A percentile compares a stretch with the other conserved stretches of the same genome.
Conservation (phyloP, 2,329 filamentous ascomycete species). For the Fusarium succisae region DNA sequence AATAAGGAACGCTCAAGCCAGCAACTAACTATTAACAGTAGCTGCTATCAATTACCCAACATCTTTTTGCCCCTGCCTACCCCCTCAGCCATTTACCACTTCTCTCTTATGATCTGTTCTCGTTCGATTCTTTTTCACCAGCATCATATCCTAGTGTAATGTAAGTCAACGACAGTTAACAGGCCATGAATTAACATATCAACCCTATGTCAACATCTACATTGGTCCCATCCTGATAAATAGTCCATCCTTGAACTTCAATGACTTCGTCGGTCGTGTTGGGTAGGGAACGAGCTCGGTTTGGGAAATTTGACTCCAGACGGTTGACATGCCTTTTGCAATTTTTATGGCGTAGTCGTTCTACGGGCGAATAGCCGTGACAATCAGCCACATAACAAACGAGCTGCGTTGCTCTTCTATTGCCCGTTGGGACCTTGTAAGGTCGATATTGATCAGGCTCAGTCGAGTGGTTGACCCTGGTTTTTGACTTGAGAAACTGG, state of each 20-base stretch:
- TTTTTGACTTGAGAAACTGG: neutral
- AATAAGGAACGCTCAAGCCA: neutral
- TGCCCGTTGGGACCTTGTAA: neutral
- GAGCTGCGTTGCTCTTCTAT: neutral
- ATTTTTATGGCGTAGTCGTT: neutral
- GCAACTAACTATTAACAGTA: neutral
- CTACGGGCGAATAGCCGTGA: neutral
- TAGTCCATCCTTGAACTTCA: neutral
- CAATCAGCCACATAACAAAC: neutral
- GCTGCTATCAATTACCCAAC: neutral
- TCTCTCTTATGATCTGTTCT: neutral
- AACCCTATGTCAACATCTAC: neutral
- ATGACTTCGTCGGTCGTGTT: neutral
- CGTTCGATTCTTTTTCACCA: neutral
- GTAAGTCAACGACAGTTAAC: neutral
- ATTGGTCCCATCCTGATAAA: neutral
- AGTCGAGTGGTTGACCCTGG: neutral
- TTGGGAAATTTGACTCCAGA: neutral
- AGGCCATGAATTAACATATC: neutral
- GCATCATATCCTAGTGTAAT: neutral
- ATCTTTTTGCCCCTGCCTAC: neutral
- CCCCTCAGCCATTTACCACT: neutral
- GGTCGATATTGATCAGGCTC: neutral
- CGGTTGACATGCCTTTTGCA: neutral
- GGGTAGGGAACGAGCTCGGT: neutral